A percentile compares a stretch with the other conserved stretches of the same genome.
phyloP scores from a whole-genome alignment of 306 rosid genomes.

The Elaeagnus macrophylla region DNA sequence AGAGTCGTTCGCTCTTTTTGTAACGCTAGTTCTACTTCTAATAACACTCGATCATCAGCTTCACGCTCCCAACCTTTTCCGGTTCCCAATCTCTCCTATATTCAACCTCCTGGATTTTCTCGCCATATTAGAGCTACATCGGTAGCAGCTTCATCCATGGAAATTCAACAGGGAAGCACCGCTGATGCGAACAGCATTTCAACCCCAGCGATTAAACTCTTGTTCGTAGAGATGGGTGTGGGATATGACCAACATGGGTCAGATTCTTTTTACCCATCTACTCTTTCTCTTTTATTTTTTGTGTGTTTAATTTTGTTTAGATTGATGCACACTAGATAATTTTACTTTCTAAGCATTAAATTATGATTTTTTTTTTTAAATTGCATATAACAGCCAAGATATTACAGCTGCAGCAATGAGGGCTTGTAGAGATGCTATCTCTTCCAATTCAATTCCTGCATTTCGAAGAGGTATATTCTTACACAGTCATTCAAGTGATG shows the following conservation, averaged over 20 bases:
- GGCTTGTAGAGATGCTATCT: constrained; percentile 87
- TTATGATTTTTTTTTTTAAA: neutral
- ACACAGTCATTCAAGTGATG: neutral
- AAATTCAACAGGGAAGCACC: constrained; percentile 28
- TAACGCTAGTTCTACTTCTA: constrained; percentile 1
- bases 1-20: constrained; percentile 5
- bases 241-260: constrained; percentile 97
- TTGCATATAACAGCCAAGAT: constrained; percentile 48
- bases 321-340: constrained; percentile 4
- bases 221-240: constrained; percentile 98
- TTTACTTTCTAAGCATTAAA: neutral
- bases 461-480: constrained; percentile 63
- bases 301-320: neutral
- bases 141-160: constrained; percentile 42
- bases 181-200: constrained; percentile 16
- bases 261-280: constrained; percentile 9
- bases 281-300: neutral
- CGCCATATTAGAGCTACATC: constrained; percentile 24
- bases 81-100: constrained; percentile 21
- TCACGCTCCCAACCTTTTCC: constrained; percentile 15
- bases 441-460: constrained; percentile 93
- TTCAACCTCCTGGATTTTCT: constrained; percentile 25
- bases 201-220: constrained; percentile 51
- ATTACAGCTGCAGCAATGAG: constrained; percentile 91
- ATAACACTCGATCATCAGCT: constrained; percentile 11